Base-by-base conservation (phyloP, 2,329 filamentous ascomycete species). In the Verticillium albo-atrum region DNA sequence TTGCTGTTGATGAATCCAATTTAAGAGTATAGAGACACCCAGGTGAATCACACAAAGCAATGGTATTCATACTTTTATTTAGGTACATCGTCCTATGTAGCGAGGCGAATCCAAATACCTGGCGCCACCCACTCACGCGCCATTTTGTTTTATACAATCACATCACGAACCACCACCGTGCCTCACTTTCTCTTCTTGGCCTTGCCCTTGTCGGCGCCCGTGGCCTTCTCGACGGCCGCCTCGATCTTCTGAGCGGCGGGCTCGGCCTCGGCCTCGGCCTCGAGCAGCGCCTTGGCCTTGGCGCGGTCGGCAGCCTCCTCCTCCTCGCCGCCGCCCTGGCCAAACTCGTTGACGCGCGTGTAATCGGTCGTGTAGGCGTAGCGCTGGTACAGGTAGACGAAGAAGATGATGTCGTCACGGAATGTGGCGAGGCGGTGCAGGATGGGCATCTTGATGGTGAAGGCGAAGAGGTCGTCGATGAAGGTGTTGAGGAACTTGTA, bases 401-500 rank as follows among this genome's bases (percentile, higher is more conserved):
- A 99, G 82, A 99, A 99, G 71, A 99, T 98, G 65, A 99, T 82
- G 70, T 99, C 95, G 72, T 99, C 95, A 62, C 95, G 84, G 64
- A 99, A 83, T 0, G 95, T 98, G 1, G 95, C 92, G 56, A 99
- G 81, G 17, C 95, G 87, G 75, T 99, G 95, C 56, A 99, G 82
- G 63, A 93, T 86, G 1, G 95, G 95, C 95, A 99, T 99, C 79
- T 98, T 98, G 80, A 99, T 97, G 42, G 95, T 99, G 70, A 98
- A 99, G 2, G 95, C 95, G 71, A 99, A 99, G 32, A 99, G 81
- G 71, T 99, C 95, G 75, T 99, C 95, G 73, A 99, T 98, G 74
- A 99, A 99, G 5, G 95, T 98, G 79, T 98, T 97, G 65, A 98
- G 80, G 77, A 97, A 97, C 79, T 98, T 97, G 84, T 97, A 97